phyloP scores from a whole-genome alignment of 768 basidiomycete genomes.

The Macrolepiota dolichaula region DNA sequence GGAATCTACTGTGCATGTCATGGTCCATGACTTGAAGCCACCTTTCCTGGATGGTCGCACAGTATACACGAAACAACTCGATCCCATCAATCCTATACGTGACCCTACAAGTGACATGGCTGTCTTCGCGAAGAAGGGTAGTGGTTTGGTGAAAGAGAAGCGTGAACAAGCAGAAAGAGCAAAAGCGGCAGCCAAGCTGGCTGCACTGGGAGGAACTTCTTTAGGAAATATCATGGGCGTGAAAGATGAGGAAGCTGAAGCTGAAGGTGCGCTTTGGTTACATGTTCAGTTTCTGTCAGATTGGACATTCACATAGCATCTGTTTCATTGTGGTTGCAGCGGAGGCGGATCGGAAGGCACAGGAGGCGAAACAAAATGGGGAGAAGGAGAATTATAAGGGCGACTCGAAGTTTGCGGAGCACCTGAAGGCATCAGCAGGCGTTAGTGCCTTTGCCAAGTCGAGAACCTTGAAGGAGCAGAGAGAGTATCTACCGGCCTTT shows the following conservation, averaged over 20 bases:
- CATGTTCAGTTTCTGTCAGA: constrained; percentile 31
- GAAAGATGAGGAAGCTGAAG: constrained; percentile 90
- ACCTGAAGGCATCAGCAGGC: constrained; percentile 77
- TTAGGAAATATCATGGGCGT: constrained; percentile 99
- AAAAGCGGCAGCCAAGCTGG: constrained; percentile 94
- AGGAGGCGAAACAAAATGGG: constrained; percentile 50
- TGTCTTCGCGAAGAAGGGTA: constrained; percentile 95
- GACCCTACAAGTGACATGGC: constrained; percentile 95
- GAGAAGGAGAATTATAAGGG: constrained; percentile 78
- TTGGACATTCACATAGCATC: constrained; percentile 79
- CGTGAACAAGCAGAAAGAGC: constrained; percentile 94
- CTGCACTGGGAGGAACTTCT: constrained; percentile 85
- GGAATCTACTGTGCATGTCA: constrained; percentile 94
- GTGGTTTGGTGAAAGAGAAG: constrained; percentile 89
- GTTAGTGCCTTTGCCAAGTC: constrained; percentile 78
- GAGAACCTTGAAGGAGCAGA: constrained; percentile 88
- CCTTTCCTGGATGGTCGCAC: constrained; percentile 97
- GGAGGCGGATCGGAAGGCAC: constrained; percentile 47
- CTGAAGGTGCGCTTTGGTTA: constrained; percentile 65
- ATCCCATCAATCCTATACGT: constrained; percentile 94
- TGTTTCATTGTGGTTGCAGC: constrained; percentile 43
- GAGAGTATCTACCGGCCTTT: constrained; percentile 97
- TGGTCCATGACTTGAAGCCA: constrained; percentile 95
- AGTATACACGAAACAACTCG: constrained; percentile 94
- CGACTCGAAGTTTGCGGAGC: constrained; percentile 96